phyloP scores from a whole-genome alignment of 352 stramenopile species.

The Globisporangium heterothallicum region DNA sequence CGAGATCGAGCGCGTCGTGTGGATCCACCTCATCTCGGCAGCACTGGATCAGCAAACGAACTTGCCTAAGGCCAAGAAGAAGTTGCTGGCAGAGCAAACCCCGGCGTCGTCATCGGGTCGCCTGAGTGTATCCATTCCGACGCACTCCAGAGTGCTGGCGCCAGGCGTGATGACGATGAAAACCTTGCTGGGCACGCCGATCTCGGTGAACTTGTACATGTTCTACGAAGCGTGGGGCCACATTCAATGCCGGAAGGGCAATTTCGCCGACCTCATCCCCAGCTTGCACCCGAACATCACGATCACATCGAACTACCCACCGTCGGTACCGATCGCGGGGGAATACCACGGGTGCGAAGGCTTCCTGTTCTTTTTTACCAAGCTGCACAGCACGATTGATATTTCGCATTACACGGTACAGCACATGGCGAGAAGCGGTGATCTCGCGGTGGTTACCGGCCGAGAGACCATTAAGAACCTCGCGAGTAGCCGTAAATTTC shows the following conservation, averaged over 20 bases:
- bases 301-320: slow-evolving; percentile 73
- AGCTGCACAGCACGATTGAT: slow-evolving; percentile 66
- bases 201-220: slow-evolving; percentile 51
- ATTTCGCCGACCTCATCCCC: slow-evolving; percentile 73
- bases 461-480: slow-evolving; percentile 72
- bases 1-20: slow-evolving; percentile 72
- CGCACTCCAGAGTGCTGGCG: slow-evolving; percentile 18
- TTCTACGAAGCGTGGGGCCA: slow-evolving; percentile 76
- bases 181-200: slow-evolving; percentile 51
- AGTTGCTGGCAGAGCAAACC: background rate
- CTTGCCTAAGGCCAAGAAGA: slow-evolving; percentile 30
- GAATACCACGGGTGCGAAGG: slow-evolving; percentile 63
- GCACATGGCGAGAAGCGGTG: slow-evolving; percentile 57
- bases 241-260: slow-evolving; percentile 69
- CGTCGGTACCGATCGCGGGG: slow-evolving; percentile 57
- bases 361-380: slow-evolving; percentile 65
- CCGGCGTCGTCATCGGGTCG: background rate
- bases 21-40: slow-evolving; percentile 63
- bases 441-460: slow-evolving; percentile 73
- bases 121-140: slow-evolving; percentile 3
- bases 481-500: slow-evolving; percentile 63
- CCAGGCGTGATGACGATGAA: slow-evolving; percentile 20
- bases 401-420: slow-evolving; percentile 65
- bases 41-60: slow-evolving; percentile 52
- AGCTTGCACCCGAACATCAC: slow-evolving; percentile 74